Conservation (phyloP, 306 rosid genomes). For the Neltuma alba region DNA sequence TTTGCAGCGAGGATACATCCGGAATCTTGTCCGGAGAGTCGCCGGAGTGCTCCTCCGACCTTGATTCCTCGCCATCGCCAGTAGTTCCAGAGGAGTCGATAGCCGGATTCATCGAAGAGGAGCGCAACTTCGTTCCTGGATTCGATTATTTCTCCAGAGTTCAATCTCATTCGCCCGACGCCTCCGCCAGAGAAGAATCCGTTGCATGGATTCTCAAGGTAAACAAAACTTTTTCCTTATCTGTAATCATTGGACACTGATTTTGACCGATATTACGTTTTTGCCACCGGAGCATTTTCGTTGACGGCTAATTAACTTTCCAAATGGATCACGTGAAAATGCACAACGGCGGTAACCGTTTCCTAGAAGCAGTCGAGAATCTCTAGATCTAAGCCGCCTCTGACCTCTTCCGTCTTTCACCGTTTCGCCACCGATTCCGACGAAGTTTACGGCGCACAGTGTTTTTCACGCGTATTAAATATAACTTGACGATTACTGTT, state of each 20-base stretch:
- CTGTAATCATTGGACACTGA: constrained; percentile 14
- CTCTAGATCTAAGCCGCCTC: constrained; percentile 36
- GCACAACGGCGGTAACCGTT: constrained; percentile 18
- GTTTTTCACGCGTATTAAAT: not conserved
- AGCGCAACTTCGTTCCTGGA: constrained; percentile 78
- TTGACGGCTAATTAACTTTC: not conserved
- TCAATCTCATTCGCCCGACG: constrained; percentile 64
- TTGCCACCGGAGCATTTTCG: constrained; percentile 35
- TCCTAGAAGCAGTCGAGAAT: not conserved
- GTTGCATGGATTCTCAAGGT: constrained; percentile 99
- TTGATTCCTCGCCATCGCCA: constrained; percentile 45
- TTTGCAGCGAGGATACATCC: constrained; percentile 77
- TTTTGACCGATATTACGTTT: constrained; percentile 40
- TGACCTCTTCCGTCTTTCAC: not conserved
- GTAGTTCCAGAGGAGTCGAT: constrained; percentile 61
- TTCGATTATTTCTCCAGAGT: constrained; percentile 68
- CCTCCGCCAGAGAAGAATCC: constrained; percentile 74
- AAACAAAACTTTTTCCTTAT: not conserved
- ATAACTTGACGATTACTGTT: constrained; percentile 3
- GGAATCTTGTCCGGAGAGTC: constrained; percentile 64
- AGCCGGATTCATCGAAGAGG: constrained; percentile 80
- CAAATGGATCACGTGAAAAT: not conserved
- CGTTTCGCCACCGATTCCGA: not conserved
- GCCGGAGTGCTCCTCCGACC: constrained; percentile 64
- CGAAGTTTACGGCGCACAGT: not conserved